Percentiles rank a stretch among this genome's conserved stretches.
These are phyloP conservation scores for Auriculariales sp. DNA, from an alignment of 768 basidiomycete species.

Conservation along the genomic window DNA sequence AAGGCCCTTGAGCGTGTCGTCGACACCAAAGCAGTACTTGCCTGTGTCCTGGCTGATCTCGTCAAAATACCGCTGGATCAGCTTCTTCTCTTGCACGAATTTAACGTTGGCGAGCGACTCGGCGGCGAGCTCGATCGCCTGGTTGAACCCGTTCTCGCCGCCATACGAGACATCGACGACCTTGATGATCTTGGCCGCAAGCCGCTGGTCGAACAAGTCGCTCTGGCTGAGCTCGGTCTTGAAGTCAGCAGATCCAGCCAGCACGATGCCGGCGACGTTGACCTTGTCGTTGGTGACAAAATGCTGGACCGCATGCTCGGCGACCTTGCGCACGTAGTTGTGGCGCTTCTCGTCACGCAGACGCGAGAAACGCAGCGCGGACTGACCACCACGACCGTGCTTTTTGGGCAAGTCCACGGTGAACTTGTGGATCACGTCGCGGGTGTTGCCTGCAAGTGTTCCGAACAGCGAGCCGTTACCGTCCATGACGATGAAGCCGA, in stretches of 20 bases:
- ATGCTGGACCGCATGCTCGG: slow-evolving; percentile 92
- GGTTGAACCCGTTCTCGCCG: slow-evolving; percentile 98
- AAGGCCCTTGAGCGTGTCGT: slow-evolving; percentile 90
- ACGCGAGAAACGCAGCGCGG: slow-evolving; percentile 98
- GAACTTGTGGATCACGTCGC: slow-evolving; percentile 95
- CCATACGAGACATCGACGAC: slow-evolving; percentile 98
- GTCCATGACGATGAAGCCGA: slow-evolving; percentile 99
- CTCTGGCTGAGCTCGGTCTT: slow-evolving; percentile 94
- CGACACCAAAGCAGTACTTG: slow-evolving; percentile 94
- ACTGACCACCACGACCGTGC: slow-evolving; percentile 99
- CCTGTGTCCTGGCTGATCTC: slow-evolving; percentile 97
- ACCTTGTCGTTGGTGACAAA: slow-evolving; percentile 97
- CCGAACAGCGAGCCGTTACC: slow-evolving; percentile 97
- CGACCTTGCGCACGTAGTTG: slow-evolving; percentile 99
- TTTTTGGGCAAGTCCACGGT: slow-evolving; percentile 98
- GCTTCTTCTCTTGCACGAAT: slow-evolving; percentile 96
- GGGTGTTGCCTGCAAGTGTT: slow-evolving; percentile 92
- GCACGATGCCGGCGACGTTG: slow-evolving; percentile 89
- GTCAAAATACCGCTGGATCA: slow-evolving; percentile 97
- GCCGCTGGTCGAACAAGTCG: slow-evolving; percentile 87
- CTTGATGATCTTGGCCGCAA: slow-evolving; percentile 88
- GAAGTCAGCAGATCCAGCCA: slow-evolving; percentile 96
- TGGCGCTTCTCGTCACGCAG: slow-evolving; percentile 97
- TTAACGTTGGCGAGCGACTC: slow-evolving; percentile 97
- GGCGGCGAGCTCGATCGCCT: slow-evolving; percentile 95